Conservation (phyloP, 225 moss, liverwort and hornwort genomes). For the Physcomitrium patens region DNA sequence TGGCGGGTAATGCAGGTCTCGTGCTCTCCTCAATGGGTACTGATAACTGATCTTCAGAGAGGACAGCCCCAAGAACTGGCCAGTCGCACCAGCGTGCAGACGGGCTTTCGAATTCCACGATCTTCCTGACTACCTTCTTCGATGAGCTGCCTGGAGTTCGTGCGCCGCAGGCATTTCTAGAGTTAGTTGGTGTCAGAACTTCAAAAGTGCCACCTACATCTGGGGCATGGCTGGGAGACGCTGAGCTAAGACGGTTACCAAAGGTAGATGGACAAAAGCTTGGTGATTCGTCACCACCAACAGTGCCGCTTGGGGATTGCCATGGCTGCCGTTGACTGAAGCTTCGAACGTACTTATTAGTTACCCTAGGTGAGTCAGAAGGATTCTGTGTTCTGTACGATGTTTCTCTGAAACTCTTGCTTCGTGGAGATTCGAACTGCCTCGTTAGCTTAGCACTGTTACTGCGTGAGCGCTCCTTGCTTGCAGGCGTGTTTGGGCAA, state of each 20-base stretch:
- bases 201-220: conserved; percentile 52
- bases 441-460: conserved; percentile 24
- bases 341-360: conserved; percentile 40
- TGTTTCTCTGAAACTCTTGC: conserved; percentile 51
- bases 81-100: conserved; percentile 62
- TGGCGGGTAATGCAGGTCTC: conserved; percentile 17
- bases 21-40: conserved; percentile 27
- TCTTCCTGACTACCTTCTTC: conserved; percentile 46
- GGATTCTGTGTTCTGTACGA: conserved; percentile 24
- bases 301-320: conserved; percentile 44
- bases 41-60: conserved; percentile 36
- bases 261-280: conserved; percentile 32
- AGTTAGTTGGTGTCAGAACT: conserved; percentile 45
- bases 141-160: conserved; percentile 51
- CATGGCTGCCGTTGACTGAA: conserved; percentile 45
- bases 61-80: conserved; percentile 60
- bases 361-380: conserved; percentile 40
- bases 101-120: conserved; percentile 58
- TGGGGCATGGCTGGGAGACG: conserved; percentile 48
- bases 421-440: conserved; percentile 47
- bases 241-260: conserved; percentile 31
- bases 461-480: conserved; percentile 35
- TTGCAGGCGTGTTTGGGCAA: conserved; percentile 37
- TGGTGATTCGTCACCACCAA: conserved; percentile 34
- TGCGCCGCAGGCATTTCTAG: conserved; percentile 29